Evolutionary conservation across 768 basidiomycete genomes (phyloP), one percentile per base, ranked within the genome.

Genomic region (Collybia sordida): DNA sequence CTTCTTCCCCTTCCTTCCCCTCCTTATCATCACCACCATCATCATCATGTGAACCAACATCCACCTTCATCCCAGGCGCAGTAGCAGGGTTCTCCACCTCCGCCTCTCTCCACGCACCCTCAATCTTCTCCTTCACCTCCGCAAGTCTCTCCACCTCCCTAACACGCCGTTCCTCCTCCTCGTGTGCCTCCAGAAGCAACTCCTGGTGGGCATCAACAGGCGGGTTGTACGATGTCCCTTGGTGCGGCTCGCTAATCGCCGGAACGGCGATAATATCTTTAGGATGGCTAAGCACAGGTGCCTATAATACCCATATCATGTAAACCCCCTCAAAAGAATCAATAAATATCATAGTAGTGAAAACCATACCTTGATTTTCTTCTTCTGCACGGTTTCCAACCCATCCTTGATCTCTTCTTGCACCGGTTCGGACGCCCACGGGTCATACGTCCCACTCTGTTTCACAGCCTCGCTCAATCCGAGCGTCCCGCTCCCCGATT

Each of bases 151-250:
- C 80, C 1, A 74, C 78, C 49, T 83, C 77, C 21, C 70, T 71
- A 35, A 83, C 61, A 37, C 78, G 76, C 41, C 75, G 76, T 58
- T 78, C 77, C 65, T 94, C 94, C 12, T 77, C 64, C 51, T 82
- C 77, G 45, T 83, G 77, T 0, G 93, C 94, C 44, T 79, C 68
- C 11, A 78, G 69, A 18, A 98, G 63, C 4, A 96, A 79, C 42
- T 82, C 81, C 43, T 81, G 78, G 57, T 96, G 90, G 0, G 86
- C 82, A 3, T 80, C 74, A 1, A 79, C 81, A 0, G 84, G 82
- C 0, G 94, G 94, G 63, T 97, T 97, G 64, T 98, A 98, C 15
- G 92, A 94, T 3, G 86, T 80, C 17, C 94, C 94, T 25, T 82
- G 82, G 56, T 90, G 90, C 0, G 94, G 94, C 3, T 83, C 69